Conservation (phyloP, 306 rosid genomes). For the Abrus precatorius region DNA sequence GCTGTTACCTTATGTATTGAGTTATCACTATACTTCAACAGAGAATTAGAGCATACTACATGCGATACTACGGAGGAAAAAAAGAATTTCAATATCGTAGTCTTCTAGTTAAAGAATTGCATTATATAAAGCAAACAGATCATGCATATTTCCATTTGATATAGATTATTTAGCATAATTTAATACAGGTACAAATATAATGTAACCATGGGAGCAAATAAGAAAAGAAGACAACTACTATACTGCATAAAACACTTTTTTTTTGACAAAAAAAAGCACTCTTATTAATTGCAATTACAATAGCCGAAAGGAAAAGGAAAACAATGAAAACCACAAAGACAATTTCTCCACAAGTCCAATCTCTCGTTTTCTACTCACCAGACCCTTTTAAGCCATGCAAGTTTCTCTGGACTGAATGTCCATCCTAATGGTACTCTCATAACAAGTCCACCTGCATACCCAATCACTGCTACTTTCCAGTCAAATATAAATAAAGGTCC, state of each 20-base stretch:
- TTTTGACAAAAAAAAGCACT: too few relatives aligned
- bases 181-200: background rate
- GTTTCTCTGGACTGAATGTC: background rate
- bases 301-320: background rate
- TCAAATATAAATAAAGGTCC: background rate
- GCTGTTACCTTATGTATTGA: background rate
- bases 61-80: background rate
- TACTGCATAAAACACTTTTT: background rate
- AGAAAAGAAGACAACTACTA: background rate
- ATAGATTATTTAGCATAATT: too few relatives aligned
- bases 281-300: background rate
- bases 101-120: too few relatives aligned
- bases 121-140: too few relatives aligned
- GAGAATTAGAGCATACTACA: background rate
- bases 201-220: background rate
- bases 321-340: background rate
- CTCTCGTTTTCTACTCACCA: background rate
- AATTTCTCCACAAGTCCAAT: background rate
- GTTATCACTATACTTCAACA: too few relatives aligned
- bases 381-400: constrained; percentile 1
- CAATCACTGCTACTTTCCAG: constrained; percentile 34
- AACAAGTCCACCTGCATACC: constrained; percentile 46
- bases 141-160: too few relatives aligned
- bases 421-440: constrained; percentile 25
- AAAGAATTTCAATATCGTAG: too few relatives aligned